Percentiles rank a stretch among this genome's conserved stretches.
Evolutionary conservation across 495 filamentous ascomycete species (phyloP).

Genomic region (Penicillium steckii): DNA sequence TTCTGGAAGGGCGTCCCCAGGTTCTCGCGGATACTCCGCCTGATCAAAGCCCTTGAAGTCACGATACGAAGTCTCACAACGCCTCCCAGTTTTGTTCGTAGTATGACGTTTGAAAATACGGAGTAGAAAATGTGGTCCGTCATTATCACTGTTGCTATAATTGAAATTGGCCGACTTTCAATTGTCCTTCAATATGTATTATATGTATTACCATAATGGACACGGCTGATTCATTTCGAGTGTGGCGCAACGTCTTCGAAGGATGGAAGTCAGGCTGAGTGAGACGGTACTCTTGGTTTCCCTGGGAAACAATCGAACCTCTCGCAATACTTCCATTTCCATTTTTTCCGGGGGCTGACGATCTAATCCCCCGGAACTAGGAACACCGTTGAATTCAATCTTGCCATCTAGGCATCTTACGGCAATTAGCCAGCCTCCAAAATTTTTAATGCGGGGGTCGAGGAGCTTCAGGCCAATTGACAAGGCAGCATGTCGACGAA

Average conservation of each 20-base stretch:
- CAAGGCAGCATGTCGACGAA: neutral
- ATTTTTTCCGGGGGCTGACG: slow-evolving; percentile 1
- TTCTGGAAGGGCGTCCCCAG: neutral
- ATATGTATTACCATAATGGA: neutral
- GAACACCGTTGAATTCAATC: slow-evolving; percentile 2
- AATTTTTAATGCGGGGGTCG: neutral
- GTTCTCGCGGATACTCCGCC: neutral
- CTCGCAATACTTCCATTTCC: neutral
- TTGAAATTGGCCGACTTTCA: neutral
- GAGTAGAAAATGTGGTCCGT: neutral
- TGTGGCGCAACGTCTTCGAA: neutral
- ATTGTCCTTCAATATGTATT: neutral
- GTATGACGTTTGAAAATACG: neutral
- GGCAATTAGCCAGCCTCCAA: neutral
- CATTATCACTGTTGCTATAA: neutral
- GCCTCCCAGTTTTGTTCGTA: neutral
- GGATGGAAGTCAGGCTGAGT: neutral
- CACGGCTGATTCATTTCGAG: neutral
- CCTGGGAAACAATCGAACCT: neutral
- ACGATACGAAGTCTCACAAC: slow-evolving; percentile 2
- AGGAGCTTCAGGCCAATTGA: neutral
- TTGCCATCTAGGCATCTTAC: neutral
- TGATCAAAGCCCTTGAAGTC: neutral
- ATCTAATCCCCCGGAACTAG: neutral
- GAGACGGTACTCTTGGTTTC: neutral